Conservation (phyloP, 306 rosid genomes). For the Fragaria ananassa region DNA sequence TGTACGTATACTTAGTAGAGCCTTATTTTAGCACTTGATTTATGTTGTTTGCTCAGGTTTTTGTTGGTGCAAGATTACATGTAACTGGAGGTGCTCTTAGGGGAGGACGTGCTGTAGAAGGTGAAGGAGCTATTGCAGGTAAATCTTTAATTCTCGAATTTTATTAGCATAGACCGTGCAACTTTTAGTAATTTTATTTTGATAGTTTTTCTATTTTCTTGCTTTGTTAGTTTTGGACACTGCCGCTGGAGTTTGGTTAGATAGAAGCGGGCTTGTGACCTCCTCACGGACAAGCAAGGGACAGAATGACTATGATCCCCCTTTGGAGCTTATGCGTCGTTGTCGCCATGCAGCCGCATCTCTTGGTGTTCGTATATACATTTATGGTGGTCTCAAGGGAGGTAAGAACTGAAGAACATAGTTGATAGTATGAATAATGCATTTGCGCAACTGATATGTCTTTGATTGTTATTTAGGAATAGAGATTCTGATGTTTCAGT, state of each 20-base stretch:
- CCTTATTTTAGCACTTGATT: slow-evolving; percentile 17
- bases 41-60: slow-evolving; percentile 59
- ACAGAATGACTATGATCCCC: slow-evolving; percentile 63
- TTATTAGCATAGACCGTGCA: slow-evolving; percentile 17
- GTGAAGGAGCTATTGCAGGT: slow-evolving; percentile 94
- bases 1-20: slow-evolving; percentile 12
- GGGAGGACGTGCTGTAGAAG: slow-evolving; percentile 96
- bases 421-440: slow-evolving; percentile 18
- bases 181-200: slow-evolving; percentile 1
- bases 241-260: slow-evolving; percentile 99
- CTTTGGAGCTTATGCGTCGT: slow-evolving; percentile 95
- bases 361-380: slow-evolving; percentile 70
- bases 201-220: background rate
- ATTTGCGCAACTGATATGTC: slow-evolving; percentile 6
- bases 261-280: slow-evolving; percentile 89
- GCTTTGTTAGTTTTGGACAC: slow-evolving; percentile 82
- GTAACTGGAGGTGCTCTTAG: slow-evolving; percentile 94
- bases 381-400: slow-evolving; percentile 95
- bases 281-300: slow-evolving; percentile 75
- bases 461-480: slow-evolving; percentile 3
- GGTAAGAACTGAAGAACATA: slow-evolving; percentile 44
- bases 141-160: slow-evolving; percentile 21
- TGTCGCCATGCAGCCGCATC: slow-evolving; percentile 99
- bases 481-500: slow-evolving; percentile 11
- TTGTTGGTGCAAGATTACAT: slow-evolving; percentile 97